phyloP scores from a whole-genome alignment of 1,284 basidiomycete species.

The Cutaneotrichosporon sp. region DNA sequence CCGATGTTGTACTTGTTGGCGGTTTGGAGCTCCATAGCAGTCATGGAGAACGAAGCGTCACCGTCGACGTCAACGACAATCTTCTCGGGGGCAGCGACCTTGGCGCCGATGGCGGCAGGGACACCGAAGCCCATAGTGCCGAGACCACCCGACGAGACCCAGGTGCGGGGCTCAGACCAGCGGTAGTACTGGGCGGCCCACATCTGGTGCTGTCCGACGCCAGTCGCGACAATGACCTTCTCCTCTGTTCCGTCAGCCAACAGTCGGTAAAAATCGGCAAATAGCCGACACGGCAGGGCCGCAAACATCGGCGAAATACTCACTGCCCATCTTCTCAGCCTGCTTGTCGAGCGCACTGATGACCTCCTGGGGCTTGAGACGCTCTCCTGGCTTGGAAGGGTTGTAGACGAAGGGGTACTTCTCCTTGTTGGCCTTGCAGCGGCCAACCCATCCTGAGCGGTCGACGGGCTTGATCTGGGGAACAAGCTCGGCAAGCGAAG shows the following conservation, averaged over 20 bases:
- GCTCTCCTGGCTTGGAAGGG: slow-evolving; percentile 60
- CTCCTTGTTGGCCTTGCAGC: slow-evolving; percentile 80
- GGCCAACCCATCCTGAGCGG: slow-evolving; percentile 72
- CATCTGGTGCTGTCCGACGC: slow-evolving; percentile 99
- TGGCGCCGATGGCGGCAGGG: slow-evolving; percentile 89
- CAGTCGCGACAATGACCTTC: slow-evolving; percentile 82
- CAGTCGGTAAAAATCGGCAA: too few species aligned
- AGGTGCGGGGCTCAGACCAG: slow-evolving; percentile 79
- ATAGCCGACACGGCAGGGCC: too few species aligned
- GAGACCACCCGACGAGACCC: slow-evolving; percentile 95
- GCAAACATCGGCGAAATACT: too few species aligned
- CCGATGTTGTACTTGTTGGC: slow-evolving; percentile 88
- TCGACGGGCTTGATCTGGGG: slow-evolving; percentile 65
- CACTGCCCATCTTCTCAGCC: slow-evolving; percentile 56
- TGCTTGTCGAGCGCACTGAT: slow-evolving; percentile 84
- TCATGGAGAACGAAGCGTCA: slow-evolving; percentile 98
- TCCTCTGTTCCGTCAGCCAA: slow-evolving; percentile 57
- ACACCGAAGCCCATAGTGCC: slow-evolving; percentile 98
- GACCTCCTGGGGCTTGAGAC: slow-evolving; percentile 95
- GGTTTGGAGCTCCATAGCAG: slow-evolving; percentile 96
- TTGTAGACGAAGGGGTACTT: slow-evolving; percentile 86
- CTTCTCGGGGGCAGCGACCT: slow-evolving; percentile 91
- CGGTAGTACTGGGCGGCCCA: slow-evolving; percentile 95
- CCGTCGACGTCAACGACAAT: slow-evolving; percentile 95
- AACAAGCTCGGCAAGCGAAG: slow-evolving; percentile 74